Conservation (phyloP, 176 grass and related monocot genomes). For the Oryza glaberrima region DNA sequence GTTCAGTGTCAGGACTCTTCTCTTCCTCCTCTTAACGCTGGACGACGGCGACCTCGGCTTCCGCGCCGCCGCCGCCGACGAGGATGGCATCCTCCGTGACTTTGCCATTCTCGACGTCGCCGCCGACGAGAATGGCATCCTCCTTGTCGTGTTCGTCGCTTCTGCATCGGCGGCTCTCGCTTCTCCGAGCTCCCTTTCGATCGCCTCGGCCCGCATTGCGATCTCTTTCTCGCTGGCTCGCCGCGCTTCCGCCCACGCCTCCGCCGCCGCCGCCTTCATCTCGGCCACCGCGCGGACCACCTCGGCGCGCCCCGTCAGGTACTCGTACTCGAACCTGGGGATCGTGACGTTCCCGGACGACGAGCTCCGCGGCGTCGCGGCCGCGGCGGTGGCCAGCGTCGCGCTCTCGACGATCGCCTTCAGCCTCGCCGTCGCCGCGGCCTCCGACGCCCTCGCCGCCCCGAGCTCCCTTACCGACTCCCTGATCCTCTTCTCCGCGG, state of each 20-base stretch:
- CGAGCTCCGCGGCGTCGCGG: neutral
- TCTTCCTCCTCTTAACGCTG: constrained; percentile 34
- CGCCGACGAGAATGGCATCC: neutral
- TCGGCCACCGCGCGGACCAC: constrained; percentile 49
- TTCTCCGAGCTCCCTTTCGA: constrained; percentile 53
- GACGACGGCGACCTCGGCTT: neutral
- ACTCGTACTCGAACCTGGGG: constrained; percentile 77
- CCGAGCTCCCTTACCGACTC: constrained; percentile 58
- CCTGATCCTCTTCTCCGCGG: constrained; percentile 37
- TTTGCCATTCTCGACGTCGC: constrained; percentile 1
- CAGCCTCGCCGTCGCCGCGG: constrained; percentile 51
- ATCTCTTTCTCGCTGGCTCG: constrained; percentile 74
- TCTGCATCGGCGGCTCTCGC: neutral
- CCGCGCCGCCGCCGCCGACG: constrained; percentile 28
- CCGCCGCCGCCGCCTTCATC: constrained; percentile 68
- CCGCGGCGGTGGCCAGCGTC: constrained; percentile 7
- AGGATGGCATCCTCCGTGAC: neutral
- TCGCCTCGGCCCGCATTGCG: constrained; percentile 48
- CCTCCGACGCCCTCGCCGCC: constrained; percentile 53
- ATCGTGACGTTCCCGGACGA: constrained; percentile 49
- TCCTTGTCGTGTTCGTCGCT: constrained; percentile 2
- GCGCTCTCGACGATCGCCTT: constrained; percentile 40
- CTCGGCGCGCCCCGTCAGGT: constrained; percentile 48
- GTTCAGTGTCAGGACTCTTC: constrained; percentile 39
- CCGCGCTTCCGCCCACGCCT: constrained; percentile 62